Base-by-base conservation (phyloP, 495 filamentous ascomycete genomes). In the Aspergillus hancockii region DNA sequence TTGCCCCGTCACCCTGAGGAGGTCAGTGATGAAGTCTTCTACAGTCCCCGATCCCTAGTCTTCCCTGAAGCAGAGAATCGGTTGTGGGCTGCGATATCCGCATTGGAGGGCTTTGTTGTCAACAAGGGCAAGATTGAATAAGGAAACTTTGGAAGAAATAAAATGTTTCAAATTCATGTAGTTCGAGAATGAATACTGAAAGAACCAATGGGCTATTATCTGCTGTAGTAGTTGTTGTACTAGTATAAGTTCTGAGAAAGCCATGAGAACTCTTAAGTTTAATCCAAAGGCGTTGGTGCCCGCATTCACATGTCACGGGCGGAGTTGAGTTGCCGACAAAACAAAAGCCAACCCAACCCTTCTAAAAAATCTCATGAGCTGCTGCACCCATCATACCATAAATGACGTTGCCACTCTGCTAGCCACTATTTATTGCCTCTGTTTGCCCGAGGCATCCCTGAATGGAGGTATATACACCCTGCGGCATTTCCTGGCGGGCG, bases 51-150 rank as follows among this genome's bases (percentile, higher is more conserved):
- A 63, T 92, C 87, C 31, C 74, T 98, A 52, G 94, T 97, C 19
- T 98, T 96, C 75, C 83, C 83, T 14, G 94, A 98, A 75, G 94
- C 90, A 4, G 94, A 97, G 75, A 98, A 98, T 63, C 84, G 94
- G 59, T 66, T 98, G 21, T 98, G 92, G 88, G 88, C 90, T 52
- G 92, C 91, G 52, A 85, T 96, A 61, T 88, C 91, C 58, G 90
- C 84, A 4, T 68, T 98, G 54, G 91, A 97, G 68, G 91, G 80
- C 0, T 97, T 98, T 72, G 90, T 97, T 12, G 88, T 96, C 3
- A 95, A 96, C 60, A 89, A 90, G 73, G 94, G 93, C 16, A 85
- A 86, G 63, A 88, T 90, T 60, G 70, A 77, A 63, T 81, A 72
- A n/a, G n/a, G n/a, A n/a, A 73, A 43, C 9, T 38, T 3, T n/a